Percentiles rank a stretch among this genome's conserved stretches.
These are phyloP conservation scores for Echinochloa phyllopogon DNA, from an alignment of 176 grass and related monocot species.

Conservation along the genomic window DNA sequence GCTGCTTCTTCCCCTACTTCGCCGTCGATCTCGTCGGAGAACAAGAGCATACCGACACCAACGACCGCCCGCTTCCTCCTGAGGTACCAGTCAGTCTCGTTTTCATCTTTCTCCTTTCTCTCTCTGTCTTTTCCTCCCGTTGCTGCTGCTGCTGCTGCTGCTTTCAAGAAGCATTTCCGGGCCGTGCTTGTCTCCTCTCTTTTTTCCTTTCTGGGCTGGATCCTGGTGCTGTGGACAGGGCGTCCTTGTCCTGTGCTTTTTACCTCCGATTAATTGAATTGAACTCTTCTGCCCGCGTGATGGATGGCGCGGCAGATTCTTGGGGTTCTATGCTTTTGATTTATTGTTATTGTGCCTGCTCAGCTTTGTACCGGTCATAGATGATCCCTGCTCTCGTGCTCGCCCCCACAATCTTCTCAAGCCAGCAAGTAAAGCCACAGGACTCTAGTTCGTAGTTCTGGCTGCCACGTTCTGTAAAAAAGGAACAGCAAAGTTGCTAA, in stretches of 20 bases:
- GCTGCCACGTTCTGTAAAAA: no score
- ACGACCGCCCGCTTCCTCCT: not conserved
- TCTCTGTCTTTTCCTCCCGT: no score
- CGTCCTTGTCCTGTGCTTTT: not conserved
- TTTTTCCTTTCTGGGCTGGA: not conserved
- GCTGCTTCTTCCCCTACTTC: not conserved
- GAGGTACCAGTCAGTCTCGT: not conserved
- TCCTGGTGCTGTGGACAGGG: not conserved
- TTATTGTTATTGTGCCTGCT: no score
- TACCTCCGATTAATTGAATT: not conserved
- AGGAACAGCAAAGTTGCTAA: not conserved
- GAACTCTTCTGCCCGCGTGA: not conserved
- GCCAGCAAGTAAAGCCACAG: no score
- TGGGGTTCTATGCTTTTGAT: not conserved
- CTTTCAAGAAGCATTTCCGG: not conserved
- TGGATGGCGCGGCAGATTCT: not conserved
- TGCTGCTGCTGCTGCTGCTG: no score
- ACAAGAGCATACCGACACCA: not conserved
- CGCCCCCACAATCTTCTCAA: not conserved
- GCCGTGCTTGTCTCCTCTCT: not conserved
- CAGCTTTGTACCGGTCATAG: not conserved
- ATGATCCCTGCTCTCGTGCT: not conserved
- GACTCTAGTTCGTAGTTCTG: no score
- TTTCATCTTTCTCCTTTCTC: not conserved
- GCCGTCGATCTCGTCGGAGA: conserved; percentile 18